Evolutionary conservation across 75 land plant genomes (phyloP).

Genomic region (Pinus taeda): DNA sequence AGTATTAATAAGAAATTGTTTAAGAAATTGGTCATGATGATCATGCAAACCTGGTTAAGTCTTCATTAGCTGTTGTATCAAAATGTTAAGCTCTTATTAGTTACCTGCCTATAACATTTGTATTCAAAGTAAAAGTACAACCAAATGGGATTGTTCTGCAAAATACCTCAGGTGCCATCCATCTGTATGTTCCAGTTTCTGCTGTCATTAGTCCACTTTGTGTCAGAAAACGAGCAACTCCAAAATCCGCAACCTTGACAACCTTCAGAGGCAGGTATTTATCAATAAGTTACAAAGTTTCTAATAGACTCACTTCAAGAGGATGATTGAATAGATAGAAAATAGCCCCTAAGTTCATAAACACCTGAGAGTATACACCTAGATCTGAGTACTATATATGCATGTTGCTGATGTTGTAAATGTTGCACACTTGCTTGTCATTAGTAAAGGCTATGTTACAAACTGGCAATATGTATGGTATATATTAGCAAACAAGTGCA

Average conservation of each 20-base stretch:
- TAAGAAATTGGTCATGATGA: neutral
- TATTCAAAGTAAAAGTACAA: neutral
- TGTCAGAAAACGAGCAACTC: constrained; percentile 84
- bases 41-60: neutral
- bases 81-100: too few relatives aligned
- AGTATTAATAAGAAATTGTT: neutral
- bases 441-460: neutral
- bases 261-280: constrained; percentile 35
- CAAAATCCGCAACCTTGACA: constrained; percentile 98
- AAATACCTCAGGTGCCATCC: constrained; percentile 99
- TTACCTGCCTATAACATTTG: too few relatives aligned
- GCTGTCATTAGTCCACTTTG: constrained; percentile 92
- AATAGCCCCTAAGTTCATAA: neutral
- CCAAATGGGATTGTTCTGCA: neutral
- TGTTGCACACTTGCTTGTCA: too few relatives aligned
- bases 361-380: neutral
- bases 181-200: constrained; percentile 96
- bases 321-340: neutral
- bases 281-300: neutral
- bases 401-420: neutral
- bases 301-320: neutral
- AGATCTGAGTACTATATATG: neutral
- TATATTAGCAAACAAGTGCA: neutral
- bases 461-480: neutral
- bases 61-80: neutral